Evolutionary conservation across 495 filamentous ascomycete genomes (phyloP), one percentile per base, ranked within the genome.

Genomic region (Penicillium atrosanguineum): DNA sequence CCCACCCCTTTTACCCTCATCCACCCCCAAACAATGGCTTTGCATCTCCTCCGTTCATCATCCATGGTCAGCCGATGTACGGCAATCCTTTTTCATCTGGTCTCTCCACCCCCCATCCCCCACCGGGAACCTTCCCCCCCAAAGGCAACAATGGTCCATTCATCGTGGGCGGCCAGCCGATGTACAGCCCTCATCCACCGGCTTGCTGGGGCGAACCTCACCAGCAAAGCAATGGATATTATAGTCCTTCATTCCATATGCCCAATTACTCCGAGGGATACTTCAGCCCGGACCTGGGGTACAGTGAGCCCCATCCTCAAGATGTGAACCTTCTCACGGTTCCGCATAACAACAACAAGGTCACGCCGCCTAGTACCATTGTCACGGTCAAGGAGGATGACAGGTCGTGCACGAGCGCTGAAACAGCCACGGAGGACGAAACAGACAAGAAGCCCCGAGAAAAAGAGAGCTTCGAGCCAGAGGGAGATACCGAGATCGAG

Each of bases 61-160:
- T 55, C 39, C 18, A 29, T 25, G 29, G 46, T 16, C 46, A 44
- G 40, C 46, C 31, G 14, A 15, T 15, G 15, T 55, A 48, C 25
- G 31, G 21, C 12, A 14, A 15, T 2, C 15, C 11, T 34, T 14
- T 8, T n/a, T 36, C 43, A 14, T 9, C 25, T 9, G 29, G 23
- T 11, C 23, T 29, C 26, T 29, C 6, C 7, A 34, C 36, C 9
- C 8, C 16, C 19, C 28, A 20, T 18, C n/a, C 18, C 7, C 38
- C 37, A 7, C 16, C 51, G 14, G 28, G 34, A 4, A 34, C 16
- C n/a, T 38, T 5, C 39, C 26, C 7, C 39, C 26, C 18, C 25
- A 7, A 6, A 7, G 11, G 7, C 39, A 23, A 16, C n/a, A 19
- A 20, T n/a, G 38, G 38, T 7, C 38, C 38, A 11, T 40, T 40